Evolutionary conservation across 2,329 filamentous ascomycete species (phyloP).

Genomic region (Diaporthe sp.): DNA sequence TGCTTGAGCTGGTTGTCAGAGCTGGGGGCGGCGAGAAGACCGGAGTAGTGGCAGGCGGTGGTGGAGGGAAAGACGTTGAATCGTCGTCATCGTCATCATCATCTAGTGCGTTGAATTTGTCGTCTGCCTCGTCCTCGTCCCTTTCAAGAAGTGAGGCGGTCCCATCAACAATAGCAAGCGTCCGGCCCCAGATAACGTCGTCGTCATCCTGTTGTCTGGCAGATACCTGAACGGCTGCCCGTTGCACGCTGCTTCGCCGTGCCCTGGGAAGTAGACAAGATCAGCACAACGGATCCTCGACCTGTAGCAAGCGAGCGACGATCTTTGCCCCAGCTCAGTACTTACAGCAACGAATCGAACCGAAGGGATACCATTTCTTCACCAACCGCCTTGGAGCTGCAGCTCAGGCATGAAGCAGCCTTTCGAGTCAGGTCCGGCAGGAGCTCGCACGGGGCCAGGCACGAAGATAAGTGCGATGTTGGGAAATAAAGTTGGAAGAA

Average conservation of each 20-base stretch:
- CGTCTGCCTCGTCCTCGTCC: constrained; percentile 16
- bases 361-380: constrained; percentile 31
- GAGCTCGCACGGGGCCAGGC: constrained; percentile 1
- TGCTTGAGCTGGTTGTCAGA: constrained; percentile 8
- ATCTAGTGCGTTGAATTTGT: not conserved
- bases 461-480: constrained; percentile 1
- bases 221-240: not conserved
- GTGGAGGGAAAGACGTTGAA: not conserved
- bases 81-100: constrained; percentile 21
- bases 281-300: constrained; percentile 18
- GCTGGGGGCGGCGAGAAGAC: not conserved
- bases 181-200: not conserved
- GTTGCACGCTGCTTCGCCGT: constrained; percentile 1
- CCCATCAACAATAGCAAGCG: not conserved
- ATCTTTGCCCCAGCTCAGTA: not conserved
- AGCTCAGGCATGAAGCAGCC: constrained; percentile 29
- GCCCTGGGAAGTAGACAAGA: not conserved
- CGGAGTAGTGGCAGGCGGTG: not conserved
- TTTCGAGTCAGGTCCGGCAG: constrained; percentile 22
- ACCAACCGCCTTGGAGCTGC: constrained; percentile 20
- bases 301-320: not conserved
- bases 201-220: constrained; percentile 4
- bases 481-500: constrained; percentile 23
- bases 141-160: not conserved
- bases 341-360: constrained; percentile 26